Evolutionary conservation across 306 rosid species (phyloP), one percentile per base, ranked within the genome.

Genomic region (Morella rubra): DNA sequence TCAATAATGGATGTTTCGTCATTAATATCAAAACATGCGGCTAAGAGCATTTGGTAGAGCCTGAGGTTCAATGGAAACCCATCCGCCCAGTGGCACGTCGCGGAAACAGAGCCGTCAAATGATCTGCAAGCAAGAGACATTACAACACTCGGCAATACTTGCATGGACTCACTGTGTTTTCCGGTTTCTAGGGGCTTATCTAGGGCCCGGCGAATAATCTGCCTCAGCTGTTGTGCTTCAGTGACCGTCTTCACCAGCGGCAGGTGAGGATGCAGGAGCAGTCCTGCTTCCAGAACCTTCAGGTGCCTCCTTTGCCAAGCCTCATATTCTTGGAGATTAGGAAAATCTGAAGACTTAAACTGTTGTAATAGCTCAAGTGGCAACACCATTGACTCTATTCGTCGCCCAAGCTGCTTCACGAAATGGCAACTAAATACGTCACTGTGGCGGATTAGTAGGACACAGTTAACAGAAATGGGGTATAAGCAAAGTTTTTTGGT

Each of bases 341-440:
- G 86, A 75, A 95, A 90, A 80, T 95, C 99, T 45, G 84, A 84
- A 71, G 86, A 73, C 81, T 83, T 88, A 76, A 90, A 89, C 89
- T 92, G 89, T 79, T 89, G 99, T 20, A 95, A 85, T 14, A 92
- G 82, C 91, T 95, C 99, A 18, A 95, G 86, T 1, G 99, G 99
- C 81, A 95, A 84, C 79, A 95, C 97, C 88, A 92, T 87, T 4
- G 87, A 81, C 68, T 95, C 99, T 70, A 92, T 80, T 73, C 91
- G 95, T 79, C 85, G 84, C 77, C 97, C 97, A n/a, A 92, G 96
- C 99, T 94, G 84, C 85, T 77, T 75, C 72, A 83, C 50, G 78
- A 84, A 41, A 76, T 81, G 77, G 67, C 71, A 73, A 72, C 53
- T 80, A 42, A 83, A 81, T 80, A 73, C 77, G 75, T 73, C 51